Conservation (phyloP, 257 asterid genomes). For the Echites panduratus region DNA sequence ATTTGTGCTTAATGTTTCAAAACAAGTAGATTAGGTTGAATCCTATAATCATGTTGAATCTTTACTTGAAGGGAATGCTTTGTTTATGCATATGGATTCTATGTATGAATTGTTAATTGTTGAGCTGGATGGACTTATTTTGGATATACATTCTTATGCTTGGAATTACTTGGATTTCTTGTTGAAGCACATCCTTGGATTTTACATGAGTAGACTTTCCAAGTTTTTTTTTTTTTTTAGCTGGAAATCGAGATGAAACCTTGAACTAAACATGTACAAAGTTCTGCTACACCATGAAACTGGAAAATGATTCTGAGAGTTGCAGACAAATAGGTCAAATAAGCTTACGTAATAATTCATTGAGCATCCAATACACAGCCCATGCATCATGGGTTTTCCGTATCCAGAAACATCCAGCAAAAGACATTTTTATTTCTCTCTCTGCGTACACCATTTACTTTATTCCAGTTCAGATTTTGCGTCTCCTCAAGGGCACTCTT, state of each 20-base stretch:
- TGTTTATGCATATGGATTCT: no score
- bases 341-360: not conserved
- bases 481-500: conserved; percentile 33
- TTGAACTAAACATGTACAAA: not conserved
- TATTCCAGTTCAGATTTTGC: not conserved
- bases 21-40: no score
- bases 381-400: not conserved
- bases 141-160: no score
- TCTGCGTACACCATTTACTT: not conserved
- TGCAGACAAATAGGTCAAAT: not conserved
- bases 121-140: no score
- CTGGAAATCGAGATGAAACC: not conserved
- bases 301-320: not conserved
- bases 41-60: no score
- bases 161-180: no score
- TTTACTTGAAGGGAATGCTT: no score
- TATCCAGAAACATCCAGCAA: not conserved
- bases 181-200: no score
- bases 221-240: no score
- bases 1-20: no score
- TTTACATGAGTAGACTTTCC: no score
- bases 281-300: not conserved
- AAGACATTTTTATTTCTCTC: not conserved
- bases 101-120: no score
- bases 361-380: not conserved